Base-by-base conservation (phyloP, 352 stramenopile genomes). In the Phytophthora citrophthora region DNA sequence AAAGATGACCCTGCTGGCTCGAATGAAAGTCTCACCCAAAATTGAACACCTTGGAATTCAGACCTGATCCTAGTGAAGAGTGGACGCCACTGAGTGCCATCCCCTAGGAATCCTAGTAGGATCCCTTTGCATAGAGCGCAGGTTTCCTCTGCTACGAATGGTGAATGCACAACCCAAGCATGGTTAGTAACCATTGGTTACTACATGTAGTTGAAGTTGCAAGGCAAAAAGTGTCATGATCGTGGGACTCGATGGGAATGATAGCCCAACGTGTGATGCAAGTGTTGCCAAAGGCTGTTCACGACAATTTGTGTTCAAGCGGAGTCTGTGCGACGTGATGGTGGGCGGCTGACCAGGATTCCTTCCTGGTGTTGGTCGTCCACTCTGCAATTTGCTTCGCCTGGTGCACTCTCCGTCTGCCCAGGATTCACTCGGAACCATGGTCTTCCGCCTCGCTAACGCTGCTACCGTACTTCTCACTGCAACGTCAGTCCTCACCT, bases 381-480 rank as follows among this genome's bases (percentile, higher is more conserved):
- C 70, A 78, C 46, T 76, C 52, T 47, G 36, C 34, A 73, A 70
- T 67, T 61, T 58, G 29, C 65, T 53, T 38, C 46, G 7, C 47
- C 50, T 49, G 27, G 54, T 62, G 41, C 61, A 64, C 29, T 34
- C 29, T 12, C 24, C 44, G 20, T 23, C 5, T 18, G 39, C 20
- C 46, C 45, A 64, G 46, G 40, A 69, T 31, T 34, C 46, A 29
- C 5, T 45, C 29, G 29, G 29, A 64, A 68, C 43, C 11, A 73
- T 73, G 64, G 9, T 16, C 11, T 64, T 57, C 39, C 59, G 53
- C 23, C 18, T 65, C 43, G 13, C n/a, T 16, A 61, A 43, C 34
- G 26, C 18, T 16, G 20, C 26, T 7, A 15, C 52, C 38, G 5
- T 45, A 12, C 40, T 73, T 39, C 41, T 69, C 26, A 60, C 53